A percentile compares a stretch with the other conserved stretches of the same genome.
phyloP scores from a whole-genome alignment of 768 basidiomycete genomes.

The Clitopilus passeckerianus region DNA sequence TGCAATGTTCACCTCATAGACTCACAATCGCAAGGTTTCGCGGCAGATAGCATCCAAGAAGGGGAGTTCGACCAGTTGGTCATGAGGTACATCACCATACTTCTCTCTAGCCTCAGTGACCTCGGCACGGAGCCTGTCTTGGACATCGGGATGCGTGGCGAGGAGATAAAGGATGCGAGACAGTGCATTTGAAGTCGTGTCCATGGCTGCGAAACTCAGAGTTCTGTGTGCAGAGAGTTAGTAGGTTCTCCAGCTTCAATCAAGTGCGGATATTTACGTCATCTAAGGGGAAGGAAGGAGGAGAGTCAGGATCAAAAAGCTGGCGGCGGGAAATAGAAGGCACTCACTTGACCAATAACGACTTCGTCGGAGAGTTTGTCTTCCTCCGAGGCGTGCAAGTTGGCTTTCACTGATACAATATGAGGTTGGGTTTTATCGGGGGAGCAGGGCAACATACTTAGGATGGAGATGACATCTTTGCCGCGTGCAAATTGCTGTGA shows the following conservation, averaged over 20 bases:
- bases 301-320: neutral
- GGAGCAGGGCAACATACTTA: constrained; percentile 9
- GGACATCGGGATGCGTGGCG: constrained; percentile 10
- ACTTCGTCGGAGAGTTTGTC: constrained; percentile 24
- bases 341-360: constrained; percentile 22
- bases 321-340: neutral
- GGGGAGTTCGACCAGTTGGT: constrained; percentile 16
- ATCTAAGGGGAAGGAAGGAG: constrained; percentile 3
- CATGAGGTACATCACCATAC: constrained; percentile 16
- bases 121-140: constrained; percentile 18
- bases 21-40: constrained; percentile 16
- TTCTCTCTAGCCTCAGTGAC: constrained; percentile 10
- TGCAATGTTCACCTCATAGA: neutral
- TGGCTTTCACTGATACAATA: constrained; percentile 21
- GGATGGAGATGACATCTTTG: constrained; percentile 22
- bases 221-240: constrained; percentile 8
- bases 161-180: constrained; percentile 21
- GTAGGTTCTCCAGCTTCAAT: constrained; percentile 1
- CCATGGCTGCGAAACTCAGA: constrained; percentile 25
- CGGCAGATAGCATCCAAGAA: constrained; percentile 14
- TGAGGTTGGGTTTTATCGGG: neutral
- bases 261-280: constrained; percentile 7
- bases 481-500: constrained; percentile 23
- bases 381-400: constrained; percentile 18
- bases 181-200: constrained; percentile 27